These are phyloP conservation scores for Auxenochlorella protothecoides DNA, from an alignment of 139 green algal species.

Conservation along the genomic window DNA sequence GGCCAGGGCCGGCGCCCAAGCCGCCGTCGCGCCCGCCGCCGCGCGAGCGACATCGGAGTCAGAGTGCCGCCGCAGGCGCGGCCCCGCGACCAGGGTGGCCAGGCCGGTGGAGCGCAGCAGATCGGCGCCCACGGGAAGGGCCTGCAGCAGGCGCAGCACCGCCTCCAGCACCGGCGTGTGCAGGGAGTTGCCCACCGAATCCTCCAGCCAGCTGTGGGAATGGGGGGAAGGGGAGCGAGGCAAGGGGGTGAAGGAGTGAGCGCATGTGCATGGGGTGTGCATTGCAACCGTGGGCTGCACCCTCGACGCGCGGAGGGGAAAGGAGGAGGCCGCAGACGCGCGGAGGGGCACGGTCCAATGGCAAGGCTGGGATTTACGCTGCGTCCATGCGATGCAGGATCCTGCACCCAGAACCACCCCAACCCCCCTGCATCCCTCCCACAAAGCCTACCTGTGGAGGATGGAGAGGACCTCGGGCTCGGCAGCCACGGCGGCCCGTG, in stretches of 20 bases:
- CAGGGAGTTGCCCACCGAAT: neutral
- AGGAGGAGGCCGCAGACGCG: neutral
- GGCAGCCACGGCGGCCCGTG: conserved; percentile 4
- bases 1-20: neutral
- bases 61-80: neutral
- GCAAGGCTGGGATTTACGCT: neutral
- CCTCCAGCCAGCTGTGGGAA: conserved; percentile 15
- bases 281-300: neutral
- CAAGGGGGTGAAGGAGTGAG: neutral
- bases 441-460: conserved; percentile 20
- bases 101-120: neutral
- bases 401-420: neutral
- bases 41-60: conserved; percentile 16
- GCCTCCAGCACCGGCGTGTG: conserved; percentile 5
- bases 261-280: neutral
- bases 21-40: conserved; percentile 1
- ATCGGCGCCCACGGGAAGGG: neutral
- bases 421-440: conserved; percentile 5
- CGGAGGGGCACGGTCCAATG: neutral
- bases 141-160: conserved; percentile 12
- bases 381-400: too few relatives aligned
- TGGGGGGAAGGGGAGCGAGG: neutral
- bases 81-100: conserved; percentile 9
- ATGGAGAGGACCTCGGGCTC: conserved; percentile 4
- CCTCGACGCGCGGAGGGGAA: neutral